Evolutionary conservation across 352 stramenopile species (phyloP).

Genomic region (Phytophthora idaei): DNA sequence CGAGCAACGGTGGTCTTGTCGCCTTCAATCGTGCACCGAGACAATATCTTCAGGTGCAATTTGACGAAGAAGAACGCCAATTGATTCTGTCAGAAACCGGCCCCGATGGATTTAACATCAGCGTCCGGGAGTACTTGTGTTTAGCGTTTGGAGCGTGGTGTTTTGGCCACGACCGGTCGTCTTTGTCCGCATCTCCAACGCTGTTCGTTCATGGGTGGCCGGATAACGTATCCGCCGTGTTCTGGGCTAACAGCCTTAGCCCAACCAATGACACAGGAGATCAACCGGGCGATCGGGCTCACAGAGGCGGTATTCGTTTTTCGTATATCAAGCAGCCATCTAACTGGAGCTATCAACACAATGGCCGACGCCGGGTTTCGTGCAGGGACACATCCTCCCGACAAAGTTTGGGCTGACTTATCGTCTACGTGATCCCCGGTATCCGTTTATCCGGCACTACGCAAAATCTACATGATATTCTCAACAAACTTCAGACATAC

Average conservation of each 20-base stretch:
- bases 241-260: not conserved
- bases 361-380: too few relatives aligned
- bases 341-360: not conserved
- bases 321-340: not conserved
- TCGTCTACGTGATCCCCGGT: too few relatives aligned
- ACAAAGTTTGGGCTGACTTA: too few relatives aligned
- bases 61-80: not conserved
- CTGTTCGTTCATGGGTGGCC: not conserved
- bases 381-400: too few relatives aligned
- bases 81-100: not conserved
- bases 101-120: constrained; percentile 3
- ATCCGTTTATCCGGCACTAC: too few relatives aligned
- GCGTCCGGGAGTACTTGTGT: not conserved
- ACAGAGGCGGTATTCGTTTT: not conserved
- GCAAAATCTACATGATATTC: too few relatives aligned
- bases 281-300: not conserved
- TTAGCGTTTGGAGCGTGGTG: not conserved
- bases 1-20: not conserved
- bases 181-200: not conserved
- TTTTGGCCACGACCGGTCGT: not conserved
- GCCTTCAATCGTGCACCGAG: not conserved
- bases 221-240: not conserved
- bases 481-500: too few relatives aligned
- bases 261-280: not conserved
- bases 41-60: constrained; percentile 6